Conservation (phyloP, 2,329 filamentous ascomycete species). For the Alternaria novae-zelandiae region DNA sequence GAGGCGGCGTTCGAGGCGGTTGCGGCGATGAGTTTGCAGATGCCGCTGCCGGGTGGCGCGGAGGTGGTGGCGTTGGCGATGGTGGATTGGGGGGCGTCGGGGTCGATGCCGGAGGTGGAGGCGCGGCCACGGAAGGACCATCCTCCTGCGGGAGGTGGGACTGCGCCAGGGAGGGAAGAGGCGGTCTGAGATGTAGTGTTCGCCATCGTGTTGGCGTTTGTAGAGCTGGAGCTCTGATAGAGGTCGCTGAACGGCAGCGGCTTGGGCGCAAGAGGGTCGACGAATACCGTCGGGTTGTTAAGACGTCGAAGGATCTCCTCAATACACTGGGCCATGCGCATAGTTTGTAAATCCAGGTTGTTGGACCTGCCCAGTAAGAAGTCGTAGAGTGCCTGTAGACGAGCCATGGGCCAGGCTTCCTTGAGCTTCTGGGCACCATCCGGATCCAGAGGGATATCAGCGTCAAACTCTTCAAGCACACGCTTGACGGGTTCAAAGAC, state of each 20-base stretch:
- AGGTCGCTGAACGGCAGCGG: background rate
- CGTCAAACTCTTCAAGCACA: background rate
- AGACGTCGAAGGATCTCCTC: background rate
- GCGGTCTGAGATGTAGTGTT: background rate
- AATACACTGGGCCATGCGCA: slow-evolving; percentile 1
- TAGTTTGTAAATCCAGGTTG: background rate
- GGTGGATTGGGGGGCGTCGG: background rate
- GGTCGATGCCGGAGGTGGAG: background rate
- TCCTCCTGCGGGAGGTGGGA: background rate
- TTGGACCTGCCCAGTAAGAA: background rate
- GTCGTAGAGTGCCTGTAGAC: background rate
- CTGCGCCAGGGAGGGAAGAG: background rate
- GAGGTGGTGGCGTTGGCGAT: background rate
- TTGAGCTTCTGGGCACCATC: slow-evolving; percentile 5
- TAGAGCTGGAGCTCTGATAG: background rate
- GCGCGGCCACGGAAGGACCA: background rate
- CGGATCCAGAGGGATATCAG: slow-evolving; percentile 9
- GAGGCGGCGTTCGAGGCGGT: background rate
- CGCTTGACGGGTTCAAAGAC: slow-evolving; percentile 1
- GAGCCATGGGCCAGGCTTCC: background rate
- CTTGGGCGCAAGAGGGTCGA: slow-evolving; percentile 1
- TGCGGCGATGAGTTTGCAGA: background rate
- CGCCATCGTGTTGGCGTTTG: background rate
- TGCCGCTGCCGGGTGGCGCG: background rate
- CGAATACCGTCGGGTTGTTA: slow-evolving; percentile 4